These are phyloP conservation scores for carrot (Daucus carota) DNA, from an alignment of 129 eudicot genomes.

Conservation along the genomic window DH1_v3.0 NC_030383.2:44802001-44802500, in stretches of 20 bases:
- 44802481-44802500: neutral
- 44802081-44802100: constrained; percentile 57
- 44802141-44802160: neutral
- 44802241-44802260: neutral
- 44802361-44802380: neutral
- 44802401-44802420: neutral
- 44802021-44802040: constrained; percentile 21
- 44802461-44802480: neutral
- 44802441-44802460: neutral
- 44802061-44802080: constrained; percentile 79
- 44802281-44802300: neutral
- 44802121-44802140: neutral
- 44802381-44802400: constrained; percentile 1
- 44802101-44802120: constrained; percentile 30
- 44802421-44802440: neutral
- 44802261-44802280: neutral
- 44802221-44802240: neutral
- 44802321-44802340: neutral
- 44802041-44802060: constrained; percentile 62
- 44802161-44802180: neutral
- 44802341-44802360: neutral
- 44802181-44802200: neutral
- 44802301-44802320: neutral
- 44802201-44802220: neutral
- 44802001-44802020: too few species aligned